Base-by-base conservation (phyloP, 306 rosid species). In the Quillaja saponaria region DNA sequence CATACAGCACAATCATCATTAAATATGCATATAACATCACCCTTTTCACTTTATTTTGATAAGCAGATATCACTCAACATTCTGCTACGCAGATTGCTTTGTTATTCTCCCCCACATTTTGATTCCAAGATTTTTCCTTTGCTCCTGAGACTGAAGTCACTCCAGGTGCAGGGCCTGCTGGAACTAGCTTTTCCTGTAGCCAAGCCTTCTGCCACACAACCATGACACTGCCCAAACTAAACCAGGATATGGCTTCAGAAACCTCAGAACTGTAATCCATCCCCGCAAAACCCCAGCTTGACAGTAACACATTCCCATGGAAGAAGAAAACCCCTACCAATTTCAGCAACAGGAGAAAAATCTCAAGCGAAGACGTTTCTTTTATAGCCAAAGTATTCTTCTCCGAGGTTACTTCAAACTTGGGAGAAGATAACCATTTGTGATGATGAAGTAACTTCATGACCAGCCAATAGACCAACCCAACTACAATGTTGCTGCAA, bases 221-320 rank as follows among this genome's bases (percentile, higher is more conserved):
- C 63, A 78, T 55, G 34, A 79, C 64, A 25, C 77, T 69, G 0
- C 83, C 83, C 72, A 74, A 28, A 31, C 83, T 61, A 49, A 78
- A 74, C 80, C 83, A 74, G 28, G 73, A 64, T 1, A 78, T 69
- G 13, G 77, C 80, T 49, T 65, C 74, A 1, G 74, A 79, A 69
- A 74, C 69, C 21, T 69, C 83, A 49, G 59, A 40, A 55, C 58
- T 66, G 13, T 69, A 78, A 10, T 28, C 0, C 72, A 59, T 65
- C 31, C 83, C 80, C n/a, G 83, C 69, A 28, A 74, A 69, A 10
- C 71, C 59, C 80, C 83, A 78, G 69, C 83, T 53, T 7, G 74
- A 31, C 7, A 78, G 74, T 72, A 78, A 20, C 2, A 73, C 18
- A 41, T 78, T 78, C 34, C 80, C 80, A 55, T 74, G 64, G 34